Evolutionary conservation across 129 eudicot genomes (phyloP).

Genomic region (Ambrosia artemisiifolia): DNA sequence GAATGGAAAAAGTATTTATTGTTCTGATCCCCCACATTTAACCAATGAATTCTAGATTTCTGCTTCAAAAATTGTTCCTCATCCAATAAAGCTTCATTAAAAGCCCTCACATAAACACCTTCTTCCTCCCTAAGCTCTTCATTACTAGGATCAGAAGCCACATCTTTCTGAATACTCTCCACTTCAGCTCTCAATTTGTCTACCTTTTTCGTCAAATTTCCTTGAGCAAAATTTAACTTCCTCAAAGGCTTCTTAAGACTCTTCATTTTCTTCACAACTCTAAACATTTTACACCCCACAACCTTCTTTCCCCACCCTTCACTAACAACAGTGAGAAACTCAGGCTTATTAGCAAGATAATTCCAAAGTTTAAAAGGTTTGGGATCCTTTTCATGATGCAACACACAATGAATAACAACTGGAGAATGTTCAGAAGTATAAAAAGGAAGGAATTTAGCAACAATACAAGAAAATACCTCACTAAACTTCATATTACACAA

Average conservation of each 20-base stretch:
- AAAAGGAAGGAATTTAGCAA: not conserved
- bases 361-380: not conserved
- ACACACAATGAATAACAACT: not conserved
- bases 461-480: rapidly evolving
- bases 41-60: not conserved
- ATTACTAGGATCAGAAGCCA: rapidly evolving
- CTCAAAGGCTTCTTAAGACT: not conserved
- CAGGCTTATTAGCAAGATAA: no score
- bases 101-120: rapidly evolving
- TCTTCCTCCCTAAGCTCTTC: rapidly evolving
- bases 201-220: not conserved
- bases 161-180: not conserved
- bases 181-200: not conserved
- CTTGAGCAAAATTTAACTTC: rapidly evolving
- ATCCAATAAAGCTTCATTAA: not conserved
- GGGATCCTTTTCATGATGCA: rapidly evolving
- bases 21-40: not conserved
- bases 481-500: not conserved
- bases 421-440: not conserved
- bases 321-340: no score
- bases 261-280: not conserved
- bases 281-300: rapidly evolving
- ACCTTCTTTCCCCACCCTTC: rapidly evolving
- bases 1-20: not conserved
- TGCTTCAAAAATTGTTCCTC: not conserved